phyloP scores from a whole-genome alignment of 2,329 filamentous ascomycete species.

The Fusarium piperis region DNA sequence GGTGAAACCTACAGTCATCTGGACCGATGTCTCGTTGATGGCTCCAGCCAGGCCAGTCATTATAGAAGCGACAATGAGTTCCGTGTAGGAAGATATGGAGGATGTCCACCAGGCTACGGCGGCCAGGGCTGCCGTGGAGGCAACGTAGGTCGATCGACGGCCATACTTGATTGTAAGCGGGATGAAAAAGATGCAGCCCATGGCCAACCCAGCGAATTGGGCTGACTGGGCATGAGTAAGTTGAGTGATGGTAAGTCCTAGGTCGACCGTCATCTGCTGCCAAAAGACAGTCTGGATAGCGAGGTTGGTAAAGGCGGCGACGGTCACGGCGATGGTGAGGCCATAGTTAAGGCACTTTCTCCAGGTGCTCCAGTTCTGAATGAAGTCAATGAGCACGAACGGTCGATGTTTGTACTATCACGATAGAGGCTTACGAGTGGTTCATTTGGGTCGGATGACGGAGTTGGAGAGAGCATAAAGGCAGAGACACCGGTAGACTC shows the following conservation, averaged over 20 bases:
- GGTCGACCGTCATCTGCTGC: conserved; percentile 47
- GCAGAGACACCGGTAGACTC: conserved; percentile 24
- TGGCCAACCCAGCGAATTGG: conserved; percentile 45
- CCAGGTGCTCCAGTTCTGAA: conserved; percentile 44
- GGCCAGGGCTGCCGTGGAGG: conserved; percentile 38
- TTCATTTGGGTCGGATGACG: conserved; percentile 45
- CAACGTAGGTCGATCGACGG: conserved; percentile 45
- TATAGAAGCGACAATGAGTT: conserved; percentile 40
- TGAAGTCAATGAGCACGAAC: background rate
- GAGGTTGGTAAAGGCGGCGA: conserved; percentile 44
- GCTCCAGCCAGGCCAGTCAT: conserved; percentile 50
- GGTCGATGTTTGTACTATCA: background rate
- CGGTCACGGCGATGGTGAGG: conserved; percentile 40
- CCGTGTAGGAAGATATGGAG: conserved; percentile 28
- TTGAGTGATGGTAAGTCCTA: conserved; percentile 39
- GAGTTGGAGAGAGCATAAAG: conserved; percentile 33
- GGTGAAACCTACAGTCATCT: conserved; percentile 46
- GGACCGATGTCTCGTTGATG: conserved; percentile 51
- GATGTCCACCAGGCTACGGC: conserved; percentile 36
- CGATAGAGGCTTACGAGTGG: conserved; percentile 38
- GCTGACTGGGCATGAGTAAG: conserved; percentile 42
- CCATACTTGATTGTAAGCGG: conserved; percentile 49
- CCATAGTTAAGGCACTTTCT: conserved; percentile 45
- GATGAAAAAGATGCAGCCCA: conserved; percentile 48
- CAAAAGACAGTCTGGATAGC: conserved; percentile 44